Conservation (phyloP, 1,139 yeast genomes). For the Yamadazyma aaseri region DNA sequence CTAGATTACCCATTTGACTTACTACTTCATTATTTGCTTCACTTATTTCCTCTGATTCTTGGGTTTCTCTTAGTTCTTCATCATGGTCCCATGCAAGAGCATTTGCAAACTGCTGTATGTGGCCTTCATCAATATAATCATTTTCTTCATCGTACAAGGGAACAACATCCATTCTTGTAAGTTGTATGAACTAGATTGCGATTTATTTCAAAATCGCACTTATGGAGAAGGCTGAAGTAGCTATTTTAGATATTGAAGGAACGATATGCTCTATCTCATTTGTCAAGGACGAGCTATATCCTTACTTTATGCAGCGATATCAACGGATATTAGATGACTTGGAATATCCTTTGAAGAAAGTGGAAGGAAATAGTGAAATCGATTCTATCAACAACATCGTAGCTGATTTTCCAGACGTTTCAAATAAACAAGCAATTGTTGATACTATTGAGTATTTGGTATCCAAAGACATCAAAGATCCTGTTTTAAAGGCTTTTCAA, state of each 20-base stretch:
- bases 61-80: constrained; percentile 17
- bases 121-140: constrained; percentile 36
- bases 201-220: neutral
- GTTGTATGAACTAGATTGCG: neutral
- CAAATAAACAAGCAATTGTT: constrained; percentile 25
- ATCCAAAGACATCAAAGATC: constrained; percentile 68
- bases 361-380: constrained; percentile 9
- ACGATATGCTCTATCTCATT: constrained; percentile 88
- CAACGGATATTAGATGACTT: constrained; percentile 24
- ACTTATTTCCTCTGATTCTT: neutral
- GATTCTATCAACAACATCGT: constrained; percentile 31
- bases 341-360: constrained; percentile 31
- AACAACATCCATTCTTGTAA: no score
- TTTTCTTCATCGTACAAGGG: constrained; percentile 27
- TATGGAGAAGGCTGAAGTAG: constrained; percentile 5
- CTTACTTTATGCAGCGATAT: constrained; percentile 41
- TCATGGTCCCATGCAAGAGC: constrained; percentile 42
- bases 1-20: constrained; percentile 4
- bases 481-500: constrained; percentile 73
- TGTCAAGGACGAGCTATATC: constrained; percentile 70
- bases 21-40: neutral
- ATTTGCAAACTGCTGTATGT: constrained; percentile 40
- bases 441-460: constrained; percentile 48
- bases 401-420: constrained; percentile 34
- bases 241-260: constrained; percentile 75